A percentile compares a stretch with the other conserved stretches of the same genome.
These are phyloP conservation scores for Alternaria metachromatica DNA, from an alignment of 2,329 filamentous ascomycete genomes.

Conservation along the genomic window DNA sequence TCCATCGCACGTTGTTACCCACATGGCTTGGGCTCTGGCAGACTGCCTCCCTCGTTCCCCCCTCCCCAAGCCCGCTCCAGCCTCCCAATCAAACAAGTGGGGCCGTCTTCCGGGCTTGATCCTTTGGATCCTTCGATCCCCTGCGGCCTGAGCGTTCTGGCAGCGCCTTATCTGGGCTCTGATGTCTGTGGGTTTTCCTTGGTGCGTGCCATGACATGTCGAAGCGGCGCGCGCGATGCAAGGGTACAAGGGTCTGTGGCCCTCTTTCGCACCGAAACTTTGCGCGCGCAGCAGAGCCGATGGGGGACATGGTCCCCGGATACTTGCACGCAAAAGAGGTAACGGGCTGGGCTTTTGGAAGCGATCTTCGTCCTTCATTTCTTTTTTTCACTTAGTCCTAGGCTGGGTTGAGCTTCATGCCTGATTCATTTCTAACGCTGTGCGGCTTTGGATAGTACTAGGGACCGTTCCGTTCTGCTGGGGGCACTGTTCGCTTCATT, in stretches of 20 bases:
- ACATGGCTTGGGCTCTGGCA: background rate
- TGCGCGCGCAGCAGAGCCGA: background rate
- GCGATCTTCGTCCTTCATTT: background rate
- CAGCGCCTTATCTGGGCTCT: background rate
- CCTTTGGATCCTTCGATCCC: background rate
- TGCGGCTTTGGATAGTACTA: background rate
- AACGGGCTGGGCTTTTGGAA: background rate
- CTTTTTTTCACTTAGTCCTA: conserved; percentile 1
- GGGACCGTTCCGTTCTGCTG: background rate
- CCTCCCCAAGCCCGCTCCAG: conserved; percentile 3
- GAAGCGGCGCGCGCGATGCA: background rate
- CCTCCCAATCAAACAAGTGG: conserved; percentile 13
- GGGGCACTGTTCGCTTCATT: conserved; percentile 1
- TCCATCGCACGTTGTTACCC: background rate
- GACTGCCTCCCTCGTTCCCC: background rate
- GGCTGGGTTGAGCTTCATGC: background rate
- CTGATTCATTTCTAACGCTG: background rate
- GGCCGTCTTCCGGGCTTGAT: background rate
- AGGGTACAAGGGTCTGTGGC: background rate
- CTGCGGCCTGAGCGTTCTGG: conserved; percentile 3
- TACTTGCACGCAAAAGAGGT: background rate
- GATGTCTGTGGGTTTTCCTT: background rate
- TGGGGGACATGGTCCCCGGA: background rate
- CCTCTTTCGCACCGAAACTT: background rate
- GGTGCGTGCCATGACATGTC: background rate